phyloP scores from a whole-genome alignment of 1,139 yeast genomes.

The Sugiyamaella sp. region DNA sequence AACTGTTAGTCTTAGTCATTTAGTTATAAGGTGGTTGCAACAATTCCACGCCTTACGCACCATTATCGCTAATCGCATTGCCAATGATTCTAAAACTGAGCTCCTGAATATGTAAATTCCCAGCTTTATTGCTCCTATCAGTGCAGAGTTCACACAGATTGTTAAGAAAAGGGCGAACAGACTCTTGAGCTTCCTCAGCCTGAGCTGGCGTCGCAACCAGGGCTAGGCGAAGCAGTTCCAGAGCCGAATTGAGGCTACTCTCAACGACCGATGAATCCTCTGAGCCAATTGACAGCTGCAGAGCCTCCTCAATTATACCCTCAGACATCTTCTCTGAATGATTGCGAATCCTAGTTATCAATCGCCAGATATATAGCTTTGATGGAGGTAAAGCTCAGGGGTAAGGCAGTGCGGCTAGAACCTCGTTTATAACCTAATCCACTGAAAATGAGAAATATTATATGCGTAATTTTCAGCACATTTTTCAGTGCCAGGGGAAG shows the following conservation, averaged over 20 bases:
- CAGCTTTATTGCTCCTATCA: not conserved
- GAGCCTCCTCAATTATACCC: not conserved
- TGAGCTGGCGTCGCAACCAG: not conserved
- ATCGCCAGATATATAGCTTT: too few relatives aligned
- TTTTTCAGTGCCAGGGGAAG: not conserved
- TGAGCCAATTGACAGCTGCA: not conserved
- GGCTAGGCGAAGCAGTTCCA: constrained; percentile 8
- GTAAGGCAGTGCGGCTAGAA: not conserved
- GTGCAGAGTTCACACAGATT: not conserved
- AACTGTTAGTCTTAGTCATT: constrained; percentile 6
- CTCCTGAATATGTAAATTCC: not conserved
- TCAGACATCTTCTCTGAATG: too few relatives aligned
- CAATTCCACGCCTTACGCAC: too few relatives aligned
- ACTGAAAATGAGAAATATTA: not conserved
- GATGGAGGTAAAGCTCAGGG: too few relatives aligned
- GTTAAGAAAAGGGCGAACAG: not conserved
- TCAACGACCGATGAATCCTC: not conserved
- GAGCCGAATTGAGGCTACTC: constrained; percentile 1
- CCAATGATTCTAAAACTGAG: constrained; percentile 28
- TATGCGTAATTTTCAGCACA: constrained; percentile 16
- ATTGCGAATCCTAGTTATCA: too few relatives aligned
- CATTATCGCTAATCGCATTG: constrained; percentile 30
- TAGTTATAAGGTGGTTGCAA: too few relatives aligned
- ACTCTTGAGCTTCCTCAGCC: not conserved
- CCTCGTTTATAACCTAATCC: constrained; percentile 12